A percentile compares a stretch with the other conserved stretches of the same genome.
phyloP scores from a whole-genome alignment of 2,329 filamentous ascomycete species.

The Penicillium sp. region DNA sequence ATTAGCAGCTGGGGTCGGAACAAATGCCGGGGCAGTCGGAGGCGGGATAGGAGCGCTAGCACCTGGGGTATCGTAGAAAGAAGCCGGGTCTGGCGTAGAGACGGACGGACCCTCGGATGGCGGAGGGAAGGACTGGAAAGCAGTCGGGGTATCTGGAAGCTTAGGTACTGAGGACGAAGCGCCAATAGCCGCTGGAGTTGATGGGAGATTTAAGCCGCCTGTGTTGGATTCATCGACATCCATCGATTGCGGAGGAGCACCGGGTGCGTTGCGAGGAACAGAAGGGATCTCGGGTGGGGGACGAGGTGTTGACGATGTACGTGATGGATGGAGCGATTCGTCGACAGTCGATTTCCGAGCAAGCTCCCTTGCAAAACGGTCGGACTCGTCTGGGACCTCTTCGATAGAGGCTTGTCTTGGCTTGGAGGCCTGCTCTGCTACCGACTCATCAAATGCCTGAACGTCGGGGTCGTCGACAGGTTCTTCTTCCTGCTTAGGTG shows the following conservation, averaged over 20 bases:
- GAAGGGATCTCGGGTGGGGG: conserved; percentile 22
- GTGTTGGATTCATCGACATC: conserved; percentile 31
- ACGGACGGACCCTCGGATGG: conserved; percentile 27
- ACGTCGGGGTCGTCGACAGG: conserved; percentile 55
- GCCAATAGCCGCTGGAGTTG: conserved; percentile 32
- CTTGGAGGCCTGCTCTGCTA: conserved; percentile 40
- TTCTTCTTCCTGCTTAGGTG: conserved; percentile 47
- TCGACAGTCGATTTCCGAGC: conserved; percentile 44
- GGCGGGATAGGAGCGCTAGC: conserved; percentile 15
- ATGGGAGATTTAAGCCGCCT: conserved; percentile 31
- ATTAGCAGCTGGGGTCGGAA: conserved; percentile 14
- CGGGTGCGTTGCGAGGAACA: conserved; percentile 21
- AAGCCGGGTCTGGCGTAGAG: conserved; percentile 15
- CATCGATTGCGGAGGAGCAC: conserved; percentile 22
- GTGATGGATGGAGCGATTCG: conserved; percentile 44
- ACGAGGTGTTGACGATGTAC: conserved; percentile 36
- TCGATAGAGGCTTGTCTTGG: conserved; percentile 49
- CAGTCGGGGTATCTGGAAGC: conserved; percentile 31
- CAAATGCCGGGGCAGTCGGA: conserved; percentile 13
- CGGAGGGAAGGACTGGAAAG: conserved; percentile 37
- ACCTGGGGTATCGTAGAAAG: conserved; percentile 17
- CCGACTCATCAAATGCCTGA: conserved; percentile 42
- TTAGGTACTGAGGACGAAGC: conserved; percentile 20
- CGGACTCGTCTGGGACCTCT: conserved; percentile 51
- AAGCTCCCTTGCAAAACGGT: conserved; percentile 39